Base-by-base conservation (phyloP, 75 land plant genomes). In the Gnetum montanum region DNA sequence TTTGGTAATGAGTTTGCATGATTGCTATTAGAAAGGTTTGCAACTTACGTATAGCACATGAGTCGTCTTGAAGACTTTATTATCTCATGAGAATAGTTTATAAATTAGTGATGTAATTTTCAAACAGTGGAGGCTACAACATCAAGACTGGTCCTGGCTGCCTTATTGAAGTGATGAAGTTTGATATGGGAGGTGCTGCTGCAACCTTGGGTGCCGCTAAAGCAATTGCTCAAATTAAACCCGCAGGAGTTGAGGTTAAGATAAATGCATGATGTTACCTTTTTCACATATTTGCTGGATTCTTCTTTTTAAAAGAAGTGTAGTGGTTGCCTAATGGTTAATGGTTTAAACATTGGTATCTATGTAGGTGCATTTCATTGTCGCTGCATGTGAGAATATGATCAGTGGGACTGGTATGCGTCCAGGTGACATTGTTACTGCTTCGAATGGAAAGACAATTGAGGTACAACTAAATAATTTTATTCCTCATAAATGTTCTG, bases 341-440 rank as follows among this genome's bases (percentile, higher is more conserved):
- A 10, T 27, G 45, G 19, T 41, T 51, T 62, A 5, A 37, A 48
- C 1, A 3, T 16, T 50, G 18, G 19, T 41, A 87, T 23, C 16
- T 57, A 52, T 68, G 20, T 13, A 94, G 98, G 92, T 94, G 24
- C 76, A 93, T 63, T 93, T 93, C 57, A 73, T 93, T 54, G 84
- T 93, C 63, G 98, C 98, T 27, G 91, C 99, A 49, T 94, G 99
- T 78, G 99, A 94, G 74, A 94, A 94, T 49, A 93, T 93, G 98
- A 85, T 88, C 8, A 93, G 98, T 75, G 98, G 98, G 30, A 83
- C 90, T 34, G 95, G 95, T 49, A 93, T 93, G 98, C 77, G 98
- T 57, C 95, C 98, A 43, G 95, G 98, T 13, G 98, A 93, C 44
- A 72, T 93, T 33, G 62, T 93, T 11, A 93, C 98, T 22, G 95